Evolutionary conservation across 2,329 filamentous ascomycete genomes (phyloP), one percentile per base, ranked within the genome.

Genomic region (Rugonectria rugulosa): DNA sequence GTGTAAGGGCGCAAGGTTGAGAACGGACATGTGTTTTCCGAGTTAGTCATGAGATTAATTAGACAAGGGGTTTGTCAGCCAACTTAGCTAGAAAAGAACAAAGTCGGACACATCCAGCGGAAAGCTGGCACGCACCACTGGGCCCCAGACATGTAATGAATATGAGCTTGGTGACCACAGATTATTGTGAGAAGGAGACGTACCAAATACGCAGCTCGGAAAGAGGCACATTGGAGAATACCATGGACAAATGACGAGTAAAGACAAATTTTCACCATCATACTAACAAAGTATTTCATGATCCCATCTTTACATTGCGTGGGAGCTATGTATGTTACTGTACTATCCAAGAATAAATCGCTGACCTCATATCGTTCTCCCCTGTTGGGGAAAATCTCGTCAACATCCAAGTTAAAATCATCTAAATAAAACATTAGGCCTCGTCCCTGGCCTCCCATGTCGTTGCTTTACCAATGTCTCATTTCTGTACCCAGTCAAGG

Each of bases 1-100:
- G 83, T 85, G 11, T 86, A 79, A n/a, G 11, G 27, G 31, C 36
- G 41, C 49, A 27, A 42, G 40, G 15, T 20, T 26, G 21, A 20
- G 10, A 29, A 27, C 21, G 38, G 36, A 37, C 12, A 40, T 51
- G 26, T 51, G 38, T 43, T 36, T 24, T 49, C 27, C n/a, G n/a
- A n/a, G 24, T 45, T 34, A 44, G 47, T 48, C 51, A 54, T 49
- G 26, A 34, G 19, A 24, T 44, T 54, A 58, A 61, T 62, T 56
- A 31, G 48, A 17, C 36, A 50, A 40, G 34, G n/a, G 37, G 11
- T n/a, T 43, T 47, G 31, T 37, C 32, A 20, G 56, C 12, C 47
- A 58, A 57, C 56, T 32, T 38, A 48, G 43, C 37, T 34, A 48
- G 34, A 60, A 14, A 31, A 32, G 29, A 20, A 41, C 24, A 45